phyloP scores from a whole-genome alignment of 768 basidiomycete genomes.

The Amanita rimosa region DNA sequence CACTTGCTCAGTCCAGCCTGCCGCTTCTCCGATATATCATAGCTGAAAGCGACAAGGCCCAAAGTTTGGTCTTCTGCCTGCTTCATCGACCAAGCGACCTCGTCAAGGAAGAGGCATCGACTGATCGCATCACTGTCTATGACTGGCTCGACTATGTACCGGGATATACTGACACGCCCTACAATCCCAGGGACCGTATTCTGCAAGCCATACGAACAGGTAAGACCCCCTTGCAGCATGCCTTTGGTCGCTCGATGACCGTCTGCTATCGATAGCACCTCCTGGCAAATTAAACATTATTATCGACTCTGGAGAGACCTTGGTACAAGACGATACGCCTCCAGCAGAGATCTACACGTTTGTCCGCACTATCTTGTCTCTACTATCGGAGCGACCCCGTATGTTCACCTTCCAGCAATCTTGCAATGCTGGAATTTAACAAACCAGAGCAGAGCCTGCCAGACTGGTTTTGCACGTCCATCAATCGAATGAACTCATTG shows the following conservation, averaged over 20 bases:
- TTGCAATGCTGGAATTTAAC: constrained; percentile 2
- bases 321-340: constrained; percentile 48
- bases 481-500: constrained; percentile 34
- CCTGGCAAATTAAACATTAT: constrained; percentile 34
- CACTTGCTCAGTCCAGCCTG: constrained; percentile 42
- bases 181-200: constrained; percentile 25
- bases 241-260: neutral
- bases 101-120: constrained; percentile 11
- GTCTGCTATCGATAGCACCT: neutral
- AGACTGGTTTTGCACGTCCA: constrained; percentile 50
- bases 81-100: constrained; percentile 42
- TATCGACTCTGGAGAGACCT: constrained; percentile 64
- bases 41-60: constrained; percentile 14
- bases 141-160: constrained; percentile 43
- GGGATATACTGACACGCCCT: constrained; percentile 31
- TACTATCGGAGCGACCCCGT: constrained; percentile 42
- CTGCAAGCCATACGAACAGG: constrained; percentile 30
- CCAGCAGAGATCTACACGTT: constrained; percentile 39
- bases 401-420: constrained; percentile 12
- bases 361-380: constrained; percentile 32
- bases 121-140: constrained; percentile 27
- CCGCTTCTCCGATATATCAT: constrained; percentile 43
- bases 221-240: constrained; percentile 9
- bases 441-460: constrained; percentile 29
- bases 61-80: constrained; percentile 42